Evolutionary conservation across 176 grass and related monocot species (phyloP).

Genomic region (Thinopyrum elongatum): DNA sequence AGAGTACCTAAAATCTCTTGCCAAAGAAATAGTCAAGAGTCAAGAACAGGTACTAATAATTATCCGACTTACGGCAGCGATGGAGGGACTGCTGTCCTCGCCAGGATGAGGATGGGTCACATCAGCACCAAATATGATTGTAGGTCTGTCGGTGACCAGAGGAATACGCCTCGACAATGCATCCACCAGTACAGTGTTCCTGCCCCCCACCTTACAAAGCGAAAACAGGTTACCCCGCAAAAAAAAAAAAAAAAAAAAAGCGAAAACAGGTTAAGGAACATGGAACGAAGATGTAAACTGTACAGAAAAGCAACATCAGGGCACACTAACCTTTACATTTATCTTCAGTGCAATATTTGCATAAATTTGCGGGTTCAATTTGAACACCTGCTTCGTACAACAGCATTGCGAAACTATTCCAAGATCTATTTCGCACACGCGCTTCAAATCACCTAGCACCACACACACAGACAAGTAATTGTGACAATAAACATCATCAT

Average conservation of each 20-base stretch:
- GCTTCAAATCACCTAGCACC: slow-evolving; percentile 78
- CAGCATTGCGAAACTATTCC: slow-evolving; percentile 89
- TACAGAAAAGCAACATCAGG: neutral
- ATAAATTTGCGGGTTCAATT: slow-evolving; percentile 68
- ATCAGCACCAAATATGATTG: slow-evolving; percentile 94
- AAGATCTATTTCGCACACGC: slow-evolving; percentile 89
- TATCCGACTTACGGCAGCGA: slow-evolving; percentile 77
- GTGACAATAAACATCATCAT: neutral
- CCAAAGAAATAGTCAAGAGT: neutral
- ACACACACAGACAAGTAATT: neutral
- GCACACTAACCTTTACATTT: slow-evolving; percentile 79
- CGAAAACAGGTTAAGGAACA: slow-evolving; percentile 19
- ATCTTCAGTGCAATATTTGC: slow-evolving; percentile 97
- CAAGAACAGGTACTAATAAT: neutral
- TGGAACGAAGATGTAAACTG: neutral
- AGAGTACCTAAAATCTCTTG: neutral
- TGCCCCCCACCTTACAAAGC: slow-evolving; percentile 68
- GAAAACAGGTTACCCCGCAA: no score
- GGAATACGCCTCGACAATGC: no score
- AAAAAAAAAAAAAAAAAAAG: no score
- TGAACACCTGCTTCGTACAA: slow-evolving; percentile 81
- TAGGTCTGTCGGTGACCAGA: slow-evolving; percentile 81
- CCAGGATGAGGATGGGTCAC: slow-evolving; percentile 95
- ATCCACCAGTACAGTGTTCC: slow-evolving; percentile 88
- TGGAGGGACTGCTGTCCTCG: slow-evolving; percentile 85